These are phyloP conservation scores for Wallacemonas sp. DNA, from an alignment of 208 protist genomes.

Conservation along the genomic window DNA sequence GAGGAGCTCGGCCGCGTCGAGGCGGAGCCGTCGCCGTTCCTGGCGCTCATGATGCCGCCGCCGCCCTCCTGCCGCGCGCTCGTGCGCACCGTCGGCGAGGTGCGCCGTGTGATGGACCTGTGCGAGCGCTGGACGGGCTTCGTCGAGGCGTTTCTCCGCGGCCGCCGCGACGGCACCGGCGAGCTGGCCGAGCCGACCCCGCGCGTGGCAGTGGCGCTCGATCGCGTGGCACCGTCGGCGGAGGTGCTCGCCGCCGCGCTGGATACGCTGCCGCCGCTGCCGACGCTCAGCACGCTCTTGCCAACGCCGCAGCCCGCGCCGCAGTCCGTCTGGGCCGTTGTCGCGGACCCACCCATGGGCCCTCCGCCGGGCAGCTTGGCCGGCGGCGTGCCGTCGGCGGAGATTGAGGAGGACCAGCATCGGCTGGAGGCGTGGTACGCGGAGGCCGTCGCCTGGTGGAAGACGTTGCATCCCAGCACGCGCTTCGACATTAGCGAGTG, in stretches of 20 bases:
- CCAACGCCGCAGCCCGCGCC: neutral
- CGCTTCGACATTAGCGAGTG: constrained; percentile 29
- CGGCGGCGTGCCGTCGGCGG: no score
- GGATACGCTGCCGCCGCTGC: neutral
- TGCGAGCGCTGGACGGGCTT: constrained; percentile 32
- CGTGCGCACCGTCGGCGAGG: constrained; percentile 25
- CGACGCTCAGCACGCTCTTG: neutral
- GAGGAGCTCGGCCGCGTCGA: constrained; percentile 28
- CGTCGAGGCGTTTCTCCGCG: constrained; percentile 26
- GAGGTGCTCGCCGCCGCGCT: constrained; percentile 19
- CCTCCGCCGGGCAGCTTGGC: no score
- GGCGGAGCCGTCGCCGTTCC: constrained; percentile 27
- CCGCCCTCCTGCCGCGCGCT: constrained; percentile 35
- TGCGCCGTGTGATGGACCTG: constrained; percentile 24
- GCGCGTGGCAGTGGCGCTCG: constrained; percentile 5
- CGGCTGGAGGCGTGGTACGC: constrained; percentile 27
- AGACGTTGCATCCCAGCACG: constrained; percentile 28
- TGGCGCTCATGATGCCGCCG: constrained; percentile 30
- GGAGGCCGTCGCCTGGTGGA: constrained; percentile 30
- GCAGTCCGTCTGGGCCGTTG: neutral
- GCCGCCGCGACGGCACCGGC: constrained; percentile 5
- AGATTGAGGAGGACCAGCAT: constrained; percentile 8
- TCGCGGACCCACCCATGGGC: constrained; percentile 7
- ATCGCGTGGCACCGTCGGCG: constrained; percentile 1
- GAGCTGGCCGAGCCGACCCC: neutral